Evolutionary conservation across 768 basidiomycete species (phyloP).

Genomic region (Crucibulum laeve): DNA sequence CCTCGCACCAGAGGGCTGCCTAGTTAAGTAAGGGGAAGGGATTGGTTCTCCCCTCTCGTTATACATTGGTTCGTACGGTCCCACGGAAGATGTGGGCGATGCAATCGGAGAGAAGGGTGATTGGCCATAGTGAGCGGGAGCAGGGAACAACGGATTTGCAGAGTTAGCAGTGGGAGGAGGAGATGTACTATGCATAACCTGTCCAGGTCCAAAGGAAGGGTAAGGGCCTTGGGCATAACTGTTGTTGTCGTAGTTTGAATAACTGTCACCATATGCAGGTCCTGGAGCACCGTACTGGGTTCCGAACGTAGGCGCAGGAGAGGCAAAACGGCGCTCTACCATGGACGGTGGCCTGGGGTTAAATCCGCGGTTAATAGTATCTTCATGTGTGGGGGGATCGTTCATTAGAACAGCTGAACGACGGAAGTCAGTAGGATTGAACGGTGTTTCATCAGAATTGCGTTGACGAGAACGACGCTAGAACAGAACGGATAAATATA

Average conservation of each 20-base stretch:
- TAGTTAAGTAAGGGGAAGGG: slow-evolving; percentile 9
- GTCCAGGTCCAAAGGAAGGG: slow-evolving; percentile 30
- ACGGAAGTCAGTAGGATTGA: slow-evolving; percentile 55
- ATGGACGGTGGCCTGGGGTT: slow-evolving; percentile 63
- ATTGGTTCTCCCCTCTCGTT: slow-evolving; percentile 10
- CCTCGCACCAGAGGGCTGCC: slow-evolving; percentile 16
- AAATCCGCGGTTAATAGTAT: slow-evolving; percentile 33
- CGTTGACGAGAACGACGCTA: slow-evolving; percentile 42
- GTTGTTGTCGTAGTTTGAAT: slow-evolving; percentile 4
- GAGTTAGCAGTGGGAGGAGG: slow-evolving; percentile 19
- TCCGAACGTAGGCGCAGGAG: slow-evolving; percentile 27
- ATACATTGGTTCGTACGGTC: slow-evolving; percentile 11
- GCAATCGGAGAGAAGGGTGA: slow-evolving; percentile 20
- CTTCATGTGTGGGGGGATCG: slow-evolving; percentile 43
- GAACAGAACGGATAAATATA: slow-evolving; percentile 3
- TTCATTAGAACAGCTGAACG: slow-evolving; percentile 59
- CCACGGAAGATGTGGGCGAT: slow-evolving; percentile 8
- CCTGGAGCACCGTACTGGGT: slow-evolving; percentile 24
- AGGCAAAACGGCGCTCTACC: slow-evolving; percentile 46
- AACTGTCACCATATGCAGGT: slow-evolving; percentile 12
- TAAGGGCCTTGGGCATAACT: slow-evolving; percentile 12
- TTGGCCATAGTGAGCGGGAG: slow-evolving; percentile 26
- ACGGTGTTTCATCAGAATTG: slow-evolving; percentile 34
- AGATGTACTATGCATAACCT: slow-evolving; percentile 23
- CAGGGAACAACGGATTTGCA: slow-evolving; percentile 32